phyloP scores from a whole-genome alignment of 2,329 filamentous ascomycete species.

The Fusarium begoniae region DNA sequence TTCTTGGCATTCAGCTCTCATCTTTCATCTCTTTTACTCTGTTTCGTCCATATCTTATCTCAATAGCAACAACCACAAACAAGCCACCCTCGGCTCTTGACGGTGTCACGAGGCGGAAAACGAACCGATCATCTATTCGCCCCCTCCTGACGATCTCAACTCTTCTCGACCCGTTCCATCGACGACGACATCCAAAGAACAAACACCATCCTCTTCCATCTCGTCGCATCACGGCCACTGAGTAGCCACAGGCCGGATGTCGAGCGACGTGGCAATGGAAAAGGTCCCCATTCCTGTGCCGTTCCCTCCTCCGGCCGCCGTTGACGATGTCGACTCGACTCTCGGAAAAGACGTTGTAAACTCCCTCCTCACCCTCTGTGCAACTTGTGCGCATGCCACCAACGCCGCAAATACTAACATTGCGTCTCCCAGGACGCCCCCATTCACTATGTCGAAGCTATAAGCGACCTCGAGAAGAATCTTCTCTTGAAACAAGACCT shows the following conservation, averaged over 20 bases:
- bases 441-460: constrained; percentile 30
- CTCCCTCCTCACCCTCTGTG: background rate
- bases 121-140: background rate
- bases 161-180: background rate
- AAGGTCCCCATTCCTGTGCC: constrained; percentile 36
- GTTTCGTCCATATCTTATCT: constrained; percentile 3
- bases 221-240: constrained; percentile 14
- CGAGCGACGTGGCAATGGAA: constrained; percentile 27
- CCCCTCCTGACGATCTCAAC: constrained; percentile 20
- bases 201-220: constrained; percentile 1
- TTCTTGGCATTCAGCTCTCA: constrained; percentile 32
- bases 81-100: background rate
- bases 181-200: background rate
- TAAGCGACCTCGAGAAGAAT: constrained; percentile 47
- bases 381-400: background rate
- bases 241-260: constrained; percentile 30
- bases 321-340: constrained; percentile 42
- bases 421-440: constrained; percentile 22
- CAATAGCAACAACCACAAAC: background rate
- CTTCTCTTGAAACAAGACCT: constrained; percentile 68
- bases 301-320: constrained; percentile 40
- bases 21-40: constrained; percentile 14
- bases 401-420: constrained; percentile 14
- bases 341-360: constrained; percentile 39
- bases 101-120: constrained; percentile 7